Base-by-base conservation (phyloP, 768 basidiomycete genomes). In the Russula foetens region DNA sequence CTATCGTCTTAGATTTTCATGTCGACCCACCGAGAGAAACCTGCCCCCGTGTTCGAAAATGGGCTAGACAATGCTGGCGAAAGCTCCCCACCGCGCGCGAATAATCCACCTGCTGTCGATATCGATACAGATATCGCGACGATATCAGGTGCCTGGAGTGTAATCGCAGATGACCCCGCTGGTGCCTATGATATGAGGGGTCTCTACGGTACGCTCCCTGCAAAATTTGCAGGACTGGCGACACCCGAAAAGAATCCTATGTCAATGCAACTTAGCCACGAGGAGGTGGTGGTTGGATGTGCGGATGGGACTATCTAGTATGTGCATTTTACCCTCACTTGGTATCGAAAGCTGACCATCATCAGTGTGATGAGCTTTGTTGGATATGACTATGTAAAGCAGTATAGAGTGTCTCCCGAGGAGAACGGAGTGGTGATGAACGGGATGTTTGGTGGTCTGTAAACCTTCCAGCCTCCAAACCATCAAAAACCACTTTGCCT, bases 171-270 rank as follows among this genome's bases (percentile, higher is more conserved):
- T 15, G 60, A 68, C n/a, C 28, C 65, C 17, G 62, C 69, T n/a
- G 63, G 72, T n/a, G 71, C 71, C 3, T 71, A 69, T 6, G 73
- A 72, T 4, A 74, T 82, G 14, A 83, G 81, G 66, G 90, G 88
- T 7, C 67, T 91, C 0, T 71, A 81, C 44, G 85, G 90, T 0
- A 65, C 74, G 19, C 69, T 90, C 14, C 90, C 90, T 2, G 67
- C 68, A 35, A 90, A 87, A 69, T 93, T 92, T 67, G 70, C 77
- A 21, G 91, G 91, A 2, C 77, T 96, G 45, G 88, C 90, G 31
- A 88, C 83, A 24, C 91, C 93, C 2, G 92, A 89, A 73, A 91
- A 93, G 81, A 93, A 95, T 67, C 93, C 92, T 8, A 93, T 93
- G 92, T 89, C 88, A 63, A 89, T 96, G 85, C 90, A 91, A 64